Evolutionary conservation across 768 basidiomycete species (phyloP), one percentile per base, ranked within the genome.

Genomic region (Phallus indusiatus): DNA sequence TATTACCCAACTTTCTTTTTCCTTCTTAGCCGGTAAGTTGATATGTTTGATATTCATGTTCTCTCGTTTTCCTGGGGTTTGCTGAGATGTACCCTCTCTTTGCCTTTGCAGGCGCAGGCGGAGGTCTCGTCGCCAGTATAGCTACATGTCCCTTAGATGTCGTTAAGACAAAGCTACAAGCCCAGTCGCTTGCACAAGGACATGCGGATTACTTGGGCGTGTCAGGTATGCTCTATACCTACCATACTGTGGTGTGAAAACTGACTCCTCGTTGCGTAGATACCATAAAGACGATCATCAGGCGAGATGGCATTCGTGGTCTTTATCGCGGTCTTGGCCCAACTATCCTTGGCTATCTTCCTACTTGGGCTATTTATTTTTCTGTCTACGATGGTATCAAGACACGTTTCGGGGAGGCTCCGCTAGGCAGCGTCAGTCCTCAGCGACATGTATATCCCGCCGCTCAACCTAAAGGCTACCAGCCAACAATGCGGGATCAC

Each of bases 351-450:
- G 96, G 96, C 14, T 98, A 99, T 74, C 82, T 98, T 46, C 96
- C 96, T 20, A 98, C 95, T 1, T 98, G 94, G 96, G 96, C 94
- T 22, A 98, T 98, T 65, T 98, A 97, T 71, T 98, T 98, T 71
- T 85, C 93, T 20, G 92, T 98, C 22, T 98, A 98, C 73, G 96
- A 99, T 74, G 84, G 88, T 60, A 89, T 97, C 73, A 98, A 98
- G 78, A 81, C 80, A 14, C 74, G 77, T 52, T 88, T 92, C 68
- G 90, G 91, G 20, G 83, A 84, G 64, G 74, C 78, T 35, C 82
- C 85, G 5, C 73, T 81, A 18, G 74, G 81, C 69, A 64, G 53
- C 47, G 60, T 47, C 11, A 24, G 46, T 28, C 49, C 62, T 28
- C 50, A 53, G 6, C 36, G 62, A 22, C 46, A 61, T n/a, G 10